Evolutionary conservation across 306 rosid genomes (phyloP).

Genomic region (Corylus avellana): DNA sequence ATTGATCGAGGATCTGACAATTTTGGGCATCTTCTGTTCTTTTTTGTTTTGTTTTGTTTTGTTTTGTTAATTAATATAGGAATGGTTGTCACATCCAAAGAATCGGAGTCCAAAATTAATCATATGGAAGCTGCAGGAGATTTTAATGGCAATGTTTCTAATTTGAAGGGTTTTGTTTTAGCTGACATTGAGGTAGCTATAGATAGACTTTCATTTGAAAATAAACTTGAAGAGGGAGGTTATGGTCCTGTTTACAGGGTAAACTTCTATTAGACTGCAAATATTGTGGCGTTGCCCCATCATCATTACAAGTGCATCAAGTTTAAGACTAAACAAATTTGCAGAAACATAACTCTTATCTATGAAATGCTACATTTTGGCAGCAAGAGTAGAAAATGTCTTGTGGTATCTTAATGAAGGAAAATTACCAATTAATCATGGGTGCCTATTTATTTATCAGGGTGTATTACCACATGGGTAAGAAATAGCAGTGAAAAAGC

Average conservation of each 20-base stretch:
- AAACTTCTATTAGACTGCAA: background rate
- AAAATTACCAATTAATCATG: background rate
- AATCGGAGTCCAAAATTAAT: background rate
- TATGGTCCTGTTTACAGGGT: constrained; percentile 59
- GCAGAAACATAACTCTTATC: no score
- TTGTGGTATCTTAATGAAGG: background rate
- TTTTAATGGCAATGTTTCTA: constrained; percentile 27
- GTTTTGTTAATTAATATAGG: background rate
- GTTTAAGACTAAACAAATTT: background rate
- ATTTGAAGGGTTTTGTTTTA: constrained; percentile 28
- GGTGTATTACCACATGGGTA: constrained; percentile 35
- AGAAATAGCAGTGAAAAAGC: constrained; percentile 50
- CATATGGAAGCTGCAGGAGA: constrained; percentile 8
- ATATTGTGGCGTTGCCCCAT: background rate
- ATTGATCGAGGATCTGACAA: background rate
- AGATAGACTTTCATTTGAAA: constrained; percentile 31
- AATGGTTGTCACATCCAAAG: background rate
- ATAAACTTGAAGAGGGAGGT: constrained; percentile 61
- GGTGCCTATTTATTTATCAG: background rate
- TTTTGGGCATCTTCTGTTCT: background rate
- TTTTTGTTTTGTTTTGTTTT: background rate
- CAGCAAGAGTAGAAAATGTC: background rate
- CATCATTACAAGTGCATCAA: background rate
- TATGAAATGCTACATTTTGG: background rate
- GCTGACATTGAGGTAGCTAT: constrained; percentile 36